These are phyloP conservation scores for Thraustochytrium striatum DNA, from an alignment of 352 stramenopile genomes.

Conservation along the genomic window DNA sequence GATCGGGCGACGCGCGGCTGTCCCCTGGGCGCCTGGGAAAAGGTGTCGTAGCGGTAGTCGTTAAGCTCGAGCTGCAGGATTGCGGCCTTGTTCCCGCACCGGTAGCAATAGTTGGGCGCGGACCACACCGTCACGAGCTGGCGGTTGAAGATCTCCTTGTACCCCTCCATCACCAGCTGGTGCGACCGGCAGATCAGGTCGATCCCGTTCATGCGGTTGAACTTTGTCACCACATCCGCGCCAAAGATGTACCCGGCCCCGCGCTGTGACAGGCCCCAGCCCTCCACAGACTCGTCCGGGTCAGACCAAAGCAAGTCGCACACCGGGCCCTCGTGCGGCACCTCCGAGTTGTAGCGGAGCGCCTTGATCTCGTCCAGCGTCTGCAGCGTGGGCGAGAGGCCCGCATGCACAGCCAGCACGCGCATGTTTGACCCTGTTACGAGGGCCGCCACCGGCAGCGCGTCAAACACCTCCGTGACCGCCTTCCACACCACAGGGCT, in stretches of 20 bases:
- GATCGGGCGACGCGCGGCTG: constrained; percentile 73
- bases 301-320: constrained; percentile 62
- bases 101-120: constrained; percentile 78
- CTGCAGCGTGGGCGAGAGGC: constrained; percentile 52
- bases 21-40: constrained; percentile 58
- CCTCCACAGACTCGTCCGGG: constrained; percentile 59
- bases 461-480: constrained; percentile 54
- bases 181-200: constrained; percentile 71
- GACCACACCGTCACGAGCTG: constrained; percentile 77
- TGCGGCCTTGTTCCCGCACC: constrained; percentile 78
- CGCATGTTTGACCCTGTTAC: constrained; percentile 33
- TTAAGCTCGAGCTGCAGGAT: constrained; percentile 77
- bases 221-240: constrained; percentile 71
- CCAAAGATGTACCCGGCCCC: constrained; percentile 78
- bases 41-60: constrained; percentile 49
- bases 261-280: constrained; percentile 58
- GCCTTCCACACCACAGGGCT: constrained; percentile 65
- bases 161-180: constrained; percentile 80
- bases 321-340: constrained; percentile 54
- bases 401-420: constrained; percentile 51
- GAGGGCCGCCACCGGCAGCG: constrained; percentile 51
- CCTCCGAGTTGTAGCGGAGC: constrained; percentile 53
- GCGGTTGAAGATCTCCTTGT: constrained; percentile 82
- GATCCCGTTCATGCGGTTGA: constrained; percentile 72
- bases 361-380: constrained; percentile 52